phyloP scores from a whole-genome alignment of 352 stramenopile genomes.

The Blastocystis sp. region DNA sequence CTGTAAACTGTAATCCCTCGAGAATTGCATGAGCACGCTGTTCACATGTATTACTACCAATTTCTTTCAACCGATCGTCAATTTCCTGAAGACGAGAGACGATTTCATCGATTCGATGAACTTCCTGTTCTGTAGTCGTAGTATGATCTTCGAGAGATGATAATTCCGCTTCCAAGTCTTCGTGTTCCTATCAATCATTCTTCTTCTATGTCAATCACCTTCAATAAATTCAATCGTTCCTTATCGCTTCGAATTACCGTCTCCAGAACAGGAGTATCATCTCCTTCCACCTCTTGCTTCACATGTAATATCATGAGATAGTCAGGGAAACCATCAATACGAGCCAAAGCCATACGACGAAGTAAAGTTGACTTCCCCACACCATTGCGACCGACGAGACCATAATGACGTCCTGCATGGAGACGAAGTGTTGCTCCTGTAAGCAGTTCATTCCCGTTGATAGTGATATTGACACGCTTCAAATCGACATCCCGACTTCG shows the following conservation, averaged over 20 bases:
- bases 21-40: conserved; percentile 78
- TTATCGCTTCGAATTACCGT: conserved; percentile 46
- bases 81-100: conserved; percentile 78
- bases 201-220: not conserved
- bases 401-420: conserved; percentile 62
- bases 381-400: conserved; percentile 71
- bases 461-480: conserved; percentile 56
- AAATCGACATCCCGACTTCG: conserved; percentile 45
- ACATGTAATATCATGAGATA: conserved; percentile 56
- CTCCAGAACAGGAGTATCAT: conserved; percentile 26
- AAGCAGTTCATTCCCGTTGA: conserved; percentile 49
- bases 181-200: conserved; percentile 34
- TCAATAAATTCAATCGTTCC: conserved; percentile 37
- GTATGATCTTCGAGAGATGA: not conserved
- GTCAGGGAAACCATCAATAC: conserved; percentile 55
- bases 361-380: conserved; percentile 73
- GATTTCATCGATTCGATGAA: conserved; percentile 62
- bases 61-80: conserved; percentile 73
- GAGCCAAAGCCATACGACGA: conserved; percentile 65
- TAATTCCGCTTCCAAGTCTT: not conserved
- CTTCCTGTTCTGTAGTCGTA: not conserved
- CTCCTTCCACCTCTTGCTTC: conserved; percentile 43
- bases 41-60: conserved; percentile 79
- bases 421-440: conserved; percentile 41
- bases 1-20: conserved; percentile 81